A percentile compares a stretch with the other conserved stretches of the same genome.
Evolutionary conservation across 2,329 filamentous ascomycete genomes (phyloP).

Genomic region (Arthrobotrys musiformis): DNA sequence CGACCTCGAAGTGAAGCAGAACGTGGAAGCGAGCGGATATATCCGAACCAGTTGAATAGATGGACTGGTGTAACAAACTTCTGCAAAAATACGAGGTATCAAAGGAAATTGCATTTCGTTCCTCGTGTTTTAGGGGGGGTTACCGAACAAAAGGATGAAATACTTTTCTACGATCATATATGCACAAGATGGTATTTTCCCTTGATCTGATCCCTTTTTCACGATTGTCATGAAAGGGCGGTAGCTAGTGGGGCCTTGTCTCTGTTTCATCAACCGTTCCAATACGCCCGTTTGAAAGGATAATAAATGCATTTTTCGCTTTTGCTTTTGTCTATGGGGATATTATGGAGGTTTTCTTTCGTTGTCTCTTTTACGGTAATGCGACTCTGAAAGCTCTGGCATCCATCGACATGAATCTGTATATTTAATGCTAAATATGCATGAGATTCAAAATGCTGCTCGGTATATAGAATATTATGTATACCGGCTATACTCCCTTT

Average conservation of each 20-base stretch:
- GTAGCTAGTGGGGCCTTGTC: neutral
- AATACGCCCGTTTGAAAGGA: neutral
- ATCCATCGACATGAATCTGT: slow-evolving; percentile 37
- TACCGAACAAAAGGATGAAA: neutral
- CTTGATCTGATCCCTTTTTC: neutral
- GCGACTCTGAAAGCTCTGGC: slow-evolving; percentile 2
- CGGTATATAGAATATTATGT: neutral
- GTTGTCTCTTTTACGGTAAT: slow-evolving; percentile 25
- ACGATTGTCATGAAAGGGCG: neutral
- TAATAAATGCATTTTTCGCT: slow-evolving; percentile 25
- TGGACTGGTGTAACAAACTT: neutral
- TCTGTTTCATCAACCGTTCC: neutral
- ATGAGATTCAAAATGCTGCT: slow-evolving; percentile 18
- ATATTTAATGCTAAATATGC: slow-evolving; percentile 35
- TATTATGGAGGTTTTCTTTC: slow-evolving; percentile 45
- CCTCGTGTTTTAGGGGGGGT: neutral
- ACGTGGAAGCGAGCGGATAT: neutral
- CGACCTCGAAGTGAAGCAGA: slow-evolving; percentile 13
- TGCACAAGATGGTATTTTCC: neutral
- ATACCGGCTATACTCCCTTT: neutral
- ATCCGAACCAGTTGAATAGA: neutral
- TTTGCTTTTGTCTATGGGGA: slow-evolving; percentile 48
- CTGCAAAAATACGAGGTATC: neutral
- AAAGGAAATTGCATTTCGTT: neutral
- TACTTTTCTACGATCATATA: neutral